A percentile compares a stretch with the other conserved stretches of the same genome.
phyloP scores from a whole-genome alignment of 202 grass and related monocot species.

The Setaria italica region DNA sequence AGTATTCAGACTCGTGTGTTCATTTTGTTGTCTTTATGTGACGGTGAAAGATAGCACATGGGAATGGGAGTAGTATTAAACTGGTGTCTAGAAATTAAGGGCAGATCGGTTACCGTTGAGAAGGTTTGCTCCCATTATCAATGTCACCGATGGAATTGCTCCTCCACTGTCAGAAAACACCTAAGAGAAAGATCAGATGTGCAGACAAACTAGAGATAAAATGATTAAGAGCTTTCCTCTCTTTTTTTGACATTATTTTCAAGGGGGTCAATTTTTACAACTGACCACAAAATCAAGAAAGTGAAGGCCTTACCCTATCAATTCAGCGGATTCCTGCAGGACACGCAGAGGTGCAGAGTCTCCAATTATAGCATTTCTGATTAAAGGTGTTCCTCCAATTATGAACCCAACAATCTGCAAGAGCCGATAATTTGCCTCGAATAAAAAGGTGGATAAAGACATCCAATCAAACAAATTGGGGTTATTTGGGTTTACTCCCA shows the following conservation, averaged over 20 bases:
- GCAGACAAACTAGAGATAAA: background rate
- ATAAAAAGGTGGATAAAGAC: background rate
- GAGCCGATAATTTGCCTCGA: slow-evolving; percentile 16
- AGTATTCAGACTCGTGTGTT: background rate
- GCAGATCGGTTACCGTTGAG: slow-evolving; percentile 55
- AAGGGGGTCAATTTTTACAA: background rate
- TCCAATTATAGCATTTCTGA: slow-evolving; percentile 69
- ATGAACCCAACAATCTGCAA: slow-evolving; percentile 80
- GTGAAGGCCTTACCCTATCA: slow-evolving; percentile 65
- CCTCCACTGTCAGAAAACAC: slow-evolving; percentile 54
- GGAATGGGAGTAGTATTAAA: background rate
- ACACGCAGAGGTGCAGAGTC: slow-evolving; percentile 77
- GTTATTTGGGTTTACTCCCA: background rate
- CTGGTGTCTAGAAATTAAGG: background rate
- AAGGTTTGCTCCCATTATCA: slow-evolving; percentile 97
- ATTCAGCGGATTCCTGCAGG: slow-evolving; percentile 69
- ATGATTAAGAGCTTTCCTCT: background rate
- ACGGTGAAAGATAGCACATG: background rate
- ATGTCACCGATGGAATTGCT: slow-evolving; percentile 73
- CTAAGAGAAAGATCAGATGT: background rate
- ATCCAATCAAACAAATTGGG: background rate
- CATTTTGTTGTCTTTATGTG: background rate
- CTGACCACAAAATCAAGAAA: background rate
- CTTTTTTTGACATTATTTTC: background rate
- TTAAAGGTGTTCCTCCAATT: slow-evolving; percentile 66